Conservation (phyloP, 495 filamentous ascomycete species). For the Echria macrotheca region DNA sequence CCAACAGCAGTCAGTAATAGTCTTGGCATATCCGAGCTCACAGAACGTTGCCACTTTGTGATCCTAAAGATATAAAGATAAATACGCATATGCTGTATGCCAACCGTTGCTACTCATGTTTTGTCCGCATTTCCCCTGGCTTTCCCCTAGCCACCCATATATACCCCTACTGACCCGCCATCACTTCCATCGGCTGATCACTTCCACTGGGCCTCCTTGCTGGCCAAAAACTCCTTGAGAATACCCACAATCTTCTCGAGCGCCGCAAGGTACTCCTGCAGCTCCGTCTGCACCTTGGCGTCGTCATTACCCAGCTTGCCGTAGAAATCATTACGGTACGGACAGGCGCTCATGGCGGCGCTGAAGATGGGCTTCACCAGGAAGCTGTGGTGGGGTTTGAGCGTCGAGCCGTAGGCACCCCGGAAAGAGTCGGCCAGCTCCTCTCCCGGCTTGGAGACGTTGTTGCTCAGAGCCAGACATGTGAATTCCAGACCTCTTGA, state of each 20-base stretch:
- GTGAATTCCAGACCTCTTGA: conserved; percentile 86
- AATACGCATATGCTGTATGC: too few species aligned
- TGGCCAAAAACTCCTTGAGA: conserved; percentile 65
- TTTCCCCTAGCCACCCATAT: too few species aligned
- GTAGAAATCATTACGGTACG: conserved; percentile 89
- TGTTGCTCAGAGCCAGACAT: conserved; percentile 71
- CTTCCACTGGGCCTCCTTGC: conserved; percentile 69
- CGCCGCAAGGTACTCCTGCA: conserved; percentile 65
- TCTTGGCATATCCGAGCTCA: too few species aligned
- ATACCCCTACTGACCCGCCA: too few species aligned
- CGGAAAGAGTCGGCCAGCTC: conserved; percentile 87
- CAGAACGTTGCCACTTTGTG: too few species aligned
- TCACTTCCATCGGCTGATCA: too few species aligned
- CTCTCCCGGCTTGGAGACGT: conserved; percentile 56
- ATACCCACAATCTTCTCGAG: conserved; percentile 70
- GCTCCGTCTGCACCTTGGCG: conserved; percentile 51
- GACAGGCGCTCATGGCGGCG: conserved; percentile 85
- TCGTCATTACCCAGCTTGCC: conserved; percentile 69
- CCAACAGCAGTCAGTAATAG: too few species aligned
- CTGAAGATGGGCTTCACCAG: conserved; percentile 83
- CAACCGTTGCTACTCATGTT: too few species aligned
- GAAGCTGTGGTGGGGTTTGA: conserved; percentile 86
- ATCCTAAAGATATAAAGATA: too few species aligned
- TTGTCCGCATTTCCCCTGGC: too few species aligned
- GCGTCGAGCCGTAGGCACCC: conserved; percentile 71